phyloP scores from a whole-genome alignment of 2,329 filamentous ascomycete species.

The Botrytis sinoallii region DNA sequence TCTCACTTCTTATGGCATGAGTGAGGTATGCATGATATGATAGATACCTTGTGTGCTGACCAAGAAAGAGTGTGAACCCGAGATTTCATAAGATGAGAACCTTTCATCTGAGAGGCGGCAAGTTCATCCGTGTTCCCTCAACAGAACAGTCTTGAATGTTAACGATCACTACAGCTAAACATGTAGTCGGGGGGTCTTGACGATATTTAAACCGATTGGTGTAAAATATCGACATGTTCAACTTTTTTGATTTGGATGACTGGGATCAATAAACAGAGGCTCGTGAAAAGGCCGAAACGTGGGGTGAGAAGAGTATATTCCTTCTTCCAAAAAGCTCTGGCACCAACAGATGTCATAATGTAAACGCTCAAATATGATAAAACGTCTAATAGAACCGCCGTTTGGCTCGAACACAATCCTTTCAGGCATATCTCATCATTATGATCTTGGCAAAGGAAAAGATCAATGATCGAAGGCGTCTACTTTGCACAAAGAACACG shows the following conservation, averaged over 20 bases:
- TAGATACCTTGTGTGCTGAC: slow-evolving; percentile 2
- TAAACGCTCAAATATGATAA: slow-evolving; percentile 8
- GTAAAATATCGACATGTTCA: not conserved
- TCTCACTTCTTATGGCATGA: slow-evolving; percentile 4
- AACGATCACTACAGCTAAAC: not conserved
- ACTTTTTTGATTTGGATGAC: not conserved
- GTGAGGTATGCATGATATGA: slow-evolving; percentile 3
- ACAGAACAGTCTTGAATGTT: not conserved
- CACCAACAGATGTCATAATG: slow-evolving; percentile 7
- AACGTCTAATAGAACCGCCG: slow-evolving; percentile 4
- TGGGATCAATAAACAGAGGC: not conserved
- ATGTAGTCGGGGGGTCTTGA: not conserved
- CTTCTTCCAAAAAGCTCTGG: slow-evolving; percentile 2
- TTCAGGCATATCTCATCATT: not conserved
- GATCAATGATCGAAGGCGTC: not conserved
- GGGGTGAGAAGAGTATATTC: slow-evolving; percentile 12
- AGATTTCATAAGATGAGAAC: not conserved
- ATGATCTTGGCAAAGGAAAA: not conserved
- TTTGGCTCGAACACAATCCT: not conserved
- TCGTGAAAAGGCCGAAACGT: slow-evolving; percentile 9
- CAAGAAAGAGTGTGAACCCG: not conserved
- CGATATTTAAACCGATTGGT: not conserved
- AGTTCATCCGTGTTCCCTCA: slow-evolving; percentile 1
- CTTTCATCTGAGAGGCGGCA: not conserved
- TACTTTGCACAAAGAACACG: not conserved